Conservation (phyloP, 2,329 filamentous ascomycete genomes). For the Penicillium sp. region DNA sequence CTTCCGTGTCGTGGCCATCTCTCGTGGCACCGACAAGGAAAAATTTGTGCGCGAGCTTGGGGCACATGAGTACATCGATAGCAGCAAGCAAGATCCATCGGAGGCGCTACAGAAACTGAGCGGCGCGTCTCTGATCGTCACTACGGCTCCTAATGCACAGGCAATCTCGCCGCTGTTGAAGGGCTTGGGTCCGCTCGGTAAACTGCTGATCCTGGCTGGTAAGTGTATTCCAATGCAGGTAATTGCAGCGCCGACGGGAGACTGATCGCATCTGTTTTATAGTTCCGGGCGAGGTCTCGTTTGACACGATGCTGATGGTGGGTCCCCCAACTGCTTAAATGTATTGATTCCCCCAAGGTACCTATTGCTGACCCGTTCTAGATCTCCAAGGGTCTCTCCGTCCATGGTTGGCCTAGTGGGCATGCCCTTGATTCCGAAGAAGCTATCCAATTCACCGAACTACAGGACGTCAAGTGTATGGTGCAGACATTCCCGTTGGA, state of each 20-base stretch:
- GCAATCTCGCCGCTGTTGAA: constrained; percentile 36
- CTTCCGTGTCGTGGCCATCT: constrained; percentile 46
- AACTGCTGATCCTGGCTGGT: constrained; percentile 38
- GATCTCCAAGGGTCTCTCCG: constrained; percentile 48
- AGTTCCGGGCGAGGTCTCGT: constrained; percentile 14
- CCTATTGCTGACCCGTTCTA: constrained; percentile 25
- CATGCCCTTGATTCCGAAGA: constrained; percentile 55
- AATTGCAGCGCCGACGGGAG: too few relatives aligned
- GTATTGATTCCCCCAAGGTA: constrained; percentile 2
- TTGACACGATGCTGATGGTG: constrained; percentile 18
- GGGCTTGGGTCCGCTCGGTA: constrained; percentile 36
- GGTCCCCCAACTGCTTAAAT: constrained; percentile 4
- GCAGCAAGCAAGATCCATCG: constrained; percentile 34
- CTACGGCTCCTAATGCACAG: constrained; percentile 38
- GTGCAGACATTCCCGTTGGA: constrained; percentile 54
- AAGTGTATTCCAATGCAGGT: constrained; percentile 10
- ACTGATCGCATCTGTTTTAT: constrained; percentile 4
- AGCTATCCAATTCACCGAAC: constrained; percentile 44
- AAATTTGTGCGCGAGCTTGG: constrained; percentile 55
- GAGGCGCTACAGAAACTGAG: constrained; percentile 38
- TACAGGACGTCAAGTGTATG: constrained; percentile 53
- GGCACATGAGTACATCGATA: constrained; percentile 54
- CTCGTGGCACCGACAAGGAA: constrained; percentile 51
- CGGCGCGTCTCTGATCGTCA: constrained; percentile 36
- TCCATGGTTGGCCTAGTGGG: constrained; percentile 54